phyloP scores from a whole-genome alignment of 805 yeast genomes.

The Yarrowia sp. region DNA sequence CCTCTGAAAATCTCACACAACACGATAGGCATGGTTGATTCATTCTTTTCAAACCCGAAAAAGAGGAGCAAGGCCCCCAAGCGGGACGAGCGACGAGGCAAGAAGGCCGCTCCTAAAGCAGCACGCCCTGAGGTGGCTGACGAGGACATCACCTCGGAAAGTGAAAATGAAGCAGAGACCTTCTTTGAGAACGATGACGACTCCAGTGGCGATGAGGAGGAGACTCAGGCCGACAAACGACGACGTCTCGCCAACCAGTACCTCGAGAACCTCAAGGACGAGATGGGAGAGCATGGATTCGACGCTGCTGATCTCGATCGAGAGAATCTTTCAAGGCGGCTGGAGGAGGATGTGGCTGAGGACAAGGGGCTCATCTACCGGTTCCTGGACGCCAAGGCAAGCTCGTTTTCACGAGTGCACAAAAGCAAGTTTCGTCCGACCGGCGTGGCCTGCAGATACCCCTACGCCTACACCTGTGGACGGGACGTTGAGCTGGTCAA shows the following conservation, averaged over 20 bases:
- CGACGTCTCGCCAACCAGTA: constrained; percentile 93
- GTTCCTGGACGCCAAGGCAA: constrained; percentile 40
- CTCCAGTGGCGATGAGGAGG: constrained; percentile 72
- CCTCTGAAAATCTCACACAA: constrained; percentile 1
- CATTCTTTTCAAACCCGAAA: constrained; percentile 38
- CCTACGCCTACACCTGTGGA: constrained; percentile 72
- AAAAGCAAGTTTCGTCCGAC: constrained; percentile 32
- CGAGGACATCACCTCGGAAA: constrained; percentile 33
- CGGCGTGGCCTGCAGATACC: constrained; percentile 53
- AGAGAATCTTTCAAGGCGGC: constrained; percentile 76
- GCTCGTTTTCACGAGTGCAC: constrained; percentile 27
- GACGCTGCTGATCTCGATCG: constrained; percentile 90
- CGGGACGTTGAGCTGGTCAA: constrained; percentile 78
- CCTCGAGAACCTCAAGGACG: constrained; percentile 69
- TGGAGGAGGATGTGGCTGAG: constrained; percentile 87
- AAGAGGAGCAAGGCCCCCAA: constrained; percentile 30
- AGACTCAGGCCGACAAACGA: constrained; percentile 88
- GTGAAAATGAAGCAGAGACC: constrained; percentile 29
- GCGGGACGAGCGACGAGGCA: constrained; percentile 26
- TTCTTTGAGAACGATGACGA: constrained; percentile 25
- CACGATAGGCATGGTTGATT: constrained; percentile 34
- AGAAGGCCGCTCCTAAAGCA: neutral
- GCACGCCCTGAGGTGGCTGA: constrained; percentile 27
- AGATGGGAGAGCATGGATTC: constrained; percentile 51
- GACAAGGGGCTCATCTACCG: constrained; percentile 79